These are phyloP conservation scores for Vitellaria paradoxa DNA, from an alignment of 179 eudicot species.

Conservation along the genomic window DNA sequence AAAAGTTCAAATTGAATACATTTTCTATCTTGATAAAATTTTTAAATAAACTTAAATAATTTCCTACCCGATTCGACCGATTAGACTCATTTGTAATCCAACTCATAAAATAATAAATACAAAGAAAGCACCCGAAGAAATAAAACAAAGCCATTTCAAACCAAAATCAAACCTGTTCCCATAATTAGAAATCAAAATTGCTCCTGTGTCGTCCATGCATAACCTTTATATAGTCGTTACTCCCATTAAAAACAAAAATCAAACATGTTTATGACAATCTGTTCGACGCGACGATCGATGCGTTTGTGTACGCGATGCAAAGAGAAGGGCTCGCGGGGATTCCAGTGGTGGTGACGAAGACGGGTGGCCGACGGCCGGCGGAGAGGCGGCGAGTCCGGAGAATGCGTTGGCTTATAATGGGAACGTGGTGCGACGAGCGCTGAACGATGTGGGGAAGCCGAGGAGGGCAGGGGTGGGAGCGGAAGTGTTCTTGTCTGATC, in stretches of 20 bases:
- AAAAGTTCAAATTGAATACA: no score
- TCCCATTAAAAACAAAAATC: no score
- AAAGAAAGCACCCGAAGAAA: background rate
- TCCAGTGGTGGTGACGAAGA: slow-evolving; percentile 65
- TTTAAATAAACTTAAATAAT: no score
- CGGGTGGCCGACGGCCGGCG: slow-evolving; percentile 86
- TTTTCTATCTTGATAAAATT: no score
- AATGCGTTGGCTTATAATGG: slow-evolving; percentile 64
- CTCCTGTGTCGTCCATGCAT: no score
- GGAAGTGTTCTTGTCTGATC: slow-evolving; percentile 72
- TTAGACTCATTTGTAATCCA: no score
- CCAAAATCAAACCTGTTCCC: slow-evolving; percentile 14
- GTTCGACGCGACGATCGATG: slow-evolving; percentile 68
- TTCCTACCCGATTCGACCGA: no score
- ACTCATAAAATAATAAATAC: no score
- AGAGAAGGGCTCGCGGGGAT: slow-evolving; percentile 51
- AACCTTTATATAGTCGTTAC: no score
- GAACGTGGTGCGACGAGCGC: slow-evolving; percentile 46
- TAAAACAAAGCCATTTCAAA: slow-evolving; percentile 9
- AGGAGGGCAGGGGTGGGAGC: slow-evolving; percentile 71
- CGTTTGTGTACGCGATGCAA: slow-evolving; percentile 72
- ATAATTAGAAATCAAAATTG: no score
- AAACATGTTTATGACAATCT: slow-evolving; percentile 52
- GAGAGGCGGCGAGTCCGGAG: slow-evolving; percentile 44
- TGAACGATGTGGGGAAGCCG: slow-evolving; percentile 61